phyloP scores from a whole-genome alignment of 352 stramenopile species.

The Phytophthora tubulina region DNA sequence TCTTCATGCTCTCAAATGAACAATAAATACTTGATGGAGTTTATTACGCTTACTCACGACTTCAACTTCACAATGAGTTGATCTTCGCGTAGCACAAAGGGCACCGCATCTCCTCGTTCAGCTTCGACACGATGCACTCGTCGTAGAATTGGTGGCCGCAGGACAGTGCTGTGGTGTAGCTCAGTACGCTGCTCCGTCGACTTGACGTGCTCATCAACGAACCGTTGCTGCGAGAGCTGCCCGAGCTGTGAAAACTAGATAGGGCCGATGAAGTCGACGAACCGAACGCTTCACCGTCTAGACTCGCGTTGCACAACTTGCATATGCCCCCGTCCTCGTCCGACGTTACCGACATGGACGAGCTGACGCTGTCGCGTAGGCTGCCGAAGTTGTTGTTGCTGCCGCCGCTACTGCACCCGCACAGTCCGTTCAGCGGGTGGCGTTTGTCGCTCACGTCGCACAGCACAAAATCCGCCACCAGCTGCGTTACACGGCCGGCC shows the following conservation, averaged over 20 bases:
- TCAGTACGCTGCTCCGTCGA: background rate
- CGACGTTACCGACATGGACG: background rate
- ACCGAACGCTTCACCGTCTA: background rate
- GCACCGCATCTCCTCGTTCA: slow-evolving; percentile 47
- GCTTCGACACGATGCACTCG: slow-evolving; percentile 50
- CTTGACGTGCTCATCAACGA: background rate
- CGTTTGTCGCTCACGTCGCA: no score
- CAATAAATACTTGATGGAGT: no score
- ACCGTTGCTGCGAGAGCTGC: no score
- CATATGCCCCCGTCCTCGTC: background rate
- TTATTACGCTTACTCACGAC: no score
- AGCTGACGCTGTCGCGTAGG: background rate
- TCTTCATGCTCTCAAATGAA: no score
- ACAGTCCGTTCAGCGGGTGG: no score
- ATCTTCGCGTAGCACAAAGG: background rate
- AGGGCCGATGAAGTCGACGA: no score
- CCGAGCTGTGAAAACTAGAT: no score
- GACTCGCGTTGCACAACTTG: background rate
- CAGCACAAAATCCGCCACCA: background rate
- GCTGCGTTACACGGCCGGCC: background rate
- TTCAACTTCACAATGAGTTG: background rate
- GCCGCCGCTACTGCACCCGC: no score
- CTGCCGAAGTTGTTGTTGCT: background rate
- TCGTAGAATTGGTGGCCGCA: slow-evolving; percentile 49
- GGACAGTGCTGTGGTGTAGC: slow-evolving; percentile 34